Evolutionary conservation across 2,329 filamentous ascomycete genomes (phyloP).

Genomic region (Hypocrella siamensis): DNA sequence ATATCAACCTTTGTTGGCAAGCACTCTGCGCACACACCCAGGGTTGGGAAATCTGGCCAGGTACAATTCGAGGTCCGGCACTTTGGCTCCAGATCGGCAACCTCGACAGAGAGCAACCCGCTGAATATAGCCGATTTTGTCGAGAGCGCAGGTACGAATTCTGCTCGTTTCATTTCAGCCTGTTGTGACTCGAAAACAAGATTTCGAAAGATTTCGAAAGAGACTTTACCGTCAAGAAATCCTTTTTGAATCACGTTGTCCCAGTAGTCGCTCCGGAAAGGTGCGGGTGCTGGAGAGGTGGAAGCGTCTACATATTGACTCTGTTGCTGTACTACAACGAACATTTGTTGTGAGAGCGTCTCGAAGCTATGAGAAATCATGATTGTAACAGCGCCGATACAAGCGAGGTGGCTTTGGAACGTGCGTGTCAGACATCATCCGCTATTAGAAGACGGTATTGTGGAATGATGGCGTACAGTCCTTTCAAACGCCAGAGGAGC

Average conservation of each 20-base stretch:
- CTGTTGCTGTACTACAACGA: constrained; percentile 14
- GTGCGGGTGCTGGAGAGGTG: constrained; percentile 9
- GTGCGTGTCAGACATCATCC: neutral
- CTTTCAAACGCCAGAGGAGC: constrained; percentile 19
- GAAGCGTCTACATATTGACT: constrained; percentile 7
- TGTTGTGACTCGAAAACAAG: neutral
- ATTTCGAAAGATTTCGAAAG: neutral
- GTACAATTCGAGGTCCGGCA: constrained; percentile 19
- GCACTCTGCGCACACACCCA: constrained; percentile 21
- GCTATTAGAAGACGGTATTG: too few species aligned
- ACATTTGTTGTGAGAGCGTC: constrained; percentile 23
- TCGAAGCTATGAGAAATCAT: constrained; percentile 21
- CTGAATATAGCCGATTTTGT: constrained; percentile 22
- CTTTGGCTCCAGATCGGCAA: constrained; percentile 10
- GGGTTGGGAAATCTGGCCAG: constrained; percentile 19
- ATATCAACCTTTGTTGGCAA: constrained; percentile 4
- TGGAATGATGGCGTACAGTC: constrained; percentile 15
- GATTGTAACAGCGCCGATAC: constrained; percentile 20
- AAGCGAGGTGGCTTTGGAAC: constrained; percentile 16
- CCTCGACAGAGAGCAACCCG: constrained; percentile 16
- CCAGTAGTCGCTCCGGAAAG: constrained; percentile 19
- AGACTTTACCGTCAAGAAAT: constrained; percentile 3
- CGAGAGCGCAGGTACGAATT: constrained; percentile 13
- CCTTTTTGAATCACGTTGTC: constrained; percentile 14
- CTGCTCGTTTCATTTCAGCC: constrained; percentile 1